Base-by-base conservation (phyloP, 345 rosid genomes). In the Sisymbrium altissimum region DNA sequence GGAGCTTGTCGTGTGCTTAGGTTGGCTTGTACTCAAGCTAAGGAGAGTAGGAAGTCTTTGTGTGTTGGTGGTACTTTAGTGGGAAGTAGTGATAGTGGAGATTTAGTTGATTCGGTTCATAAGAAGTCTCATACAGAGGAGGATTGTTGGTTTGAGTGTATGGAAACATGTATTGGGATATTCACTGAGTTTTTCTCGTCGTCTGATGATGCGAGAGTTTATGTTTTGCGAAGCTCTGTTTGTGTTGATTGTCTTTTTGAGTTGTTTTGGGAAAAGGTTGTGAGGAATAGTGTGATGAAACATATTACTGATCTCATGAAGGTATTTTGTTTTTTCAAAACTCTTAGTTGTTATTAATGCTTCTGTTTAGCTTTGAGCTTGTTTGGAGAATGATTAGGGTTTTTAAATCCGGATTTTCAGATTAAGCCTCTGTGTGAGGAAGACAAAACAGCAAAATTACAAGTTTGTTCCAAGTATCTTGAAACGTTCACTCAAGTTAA, bases 401-500 rank as follows among this genome's bases (percentile, higher is more conserved):
- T 55, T 55, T 27, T 30, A 55, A 63, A 29, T 60, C 19, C 41
- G 14, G 38, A 40, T 72, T 66, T 81, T 80, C 84, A 93, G 98
- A 75, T 84, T 43, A 75, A 46, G 67, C 87, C 93, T 11, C 57
- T 70, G 64, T 83, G 85, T 36, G 84, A 59, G 41, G 96, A 91
- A 77, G 97, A 86, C 70, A 85, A 79, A 54, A 85, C 81, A 58
- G 90, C 91, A 36, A 91, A 83, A 84, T 71, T 84, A 81, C 87
- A 86, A 39, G 72, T 91, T 57, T 91, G 96, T 75, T 89, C 98
- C 39, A 93, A 89, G 77, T 93, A 89, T 80, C 79, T 93, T 52
- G 97, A 91, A 81, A 88, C 87, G 12, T 93, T 93, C 76, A 87
- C 97, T 82, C 92, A 84, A 80, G 82, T 93, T 67, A 91, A 86